Evolutionary conservation across 2,329 filamentous ascomycete species (phyloP), one percentile per base, ranked within the genome.

Genomic region (Didymosphaeria variabile): DNA sequence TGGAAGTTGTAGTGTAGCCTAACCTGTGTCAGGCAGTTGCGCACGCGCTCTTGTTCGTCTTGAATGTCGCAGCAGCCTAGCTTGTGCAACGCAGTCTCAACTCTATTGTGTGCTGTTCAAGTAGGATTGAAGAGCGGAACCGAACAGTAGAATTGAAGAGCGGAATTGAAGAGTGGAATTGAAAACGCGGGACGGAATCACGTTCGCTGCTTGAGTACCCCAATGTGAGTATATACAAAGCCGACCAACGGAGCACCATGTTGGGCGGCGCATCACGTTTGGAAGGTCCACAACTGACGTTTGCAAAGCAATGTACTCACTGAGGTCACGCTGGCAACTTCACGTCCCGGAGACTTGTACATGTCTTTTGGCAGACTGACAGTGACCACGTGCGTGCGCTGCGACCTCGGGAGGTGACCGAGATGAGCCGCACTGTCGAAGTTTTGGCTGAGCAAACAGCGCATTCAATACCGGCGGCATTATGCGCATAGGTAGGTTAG

Each of bases 231-330:
- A 47, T 55, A 47, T 55, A 55, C 23, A 36, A 38, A 3, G 23
- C 38, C n/a, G n/a, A 21, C 53, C n/a, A 55, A 55, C 42, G n/a
- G 53, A 55, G 53, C 42, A 55, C 53, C 53, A 55, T 55, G 53
- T 55, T 55, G 53, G 50, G 29, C 53, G 53, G 44, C 51, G 42
- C 19, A 17, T 55, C 23, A 46, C 52, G 52, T 40, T 52, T 38
- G 32, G 34, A 40, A 40, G 17, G 36, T 29, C 26, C 26, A 29
- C 34, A 36, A 12, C 34, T 54, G 34, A 44, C 51, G 51, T 38
- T 51, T 36, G 31, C 17, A 40, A 31, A 46, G 42, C 40, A 55
- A 55, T 26, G 42, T 47, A 44, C 42, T 55, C 53, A 51, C 42
- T 10, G 38, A 17, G 13, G 29, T 36, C 40, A 36, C 31, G 31